Evolutionary conservation across 1,284 basidiomycete species (phyloP).

Genomic region (Gastroboletus turbinatus): DNA sequence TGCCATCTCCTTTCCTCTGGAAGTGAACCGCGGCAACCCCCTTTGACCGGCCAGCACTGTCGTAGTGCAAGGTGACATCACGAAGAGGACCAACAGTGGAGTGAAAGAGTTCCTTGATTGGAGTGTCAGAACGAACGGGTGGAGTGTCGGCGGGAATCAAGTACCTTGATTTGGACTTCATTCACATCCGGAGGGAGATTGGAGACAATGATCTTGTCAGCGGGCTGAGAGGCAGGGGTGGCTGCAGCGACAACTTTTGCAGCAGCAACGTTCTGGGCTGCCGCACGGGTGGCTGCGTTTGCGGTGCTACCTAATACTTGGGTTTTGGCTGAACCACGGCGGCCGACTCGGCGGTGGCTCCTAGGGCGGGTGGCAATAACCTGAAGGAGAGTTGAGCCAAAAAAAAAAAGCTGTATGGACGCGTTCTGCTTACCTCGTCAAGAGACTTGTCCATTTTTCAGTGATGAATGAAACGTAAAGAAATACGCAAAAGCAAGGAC

Average conservation of each 20-base stretch:
- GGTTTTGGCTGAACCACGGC: constrained; percentile 44
- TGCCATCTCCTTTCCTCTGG: constrained; percentile 84
- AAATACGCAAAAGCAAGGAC: background rate
- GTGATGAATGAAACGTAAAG: background rate
- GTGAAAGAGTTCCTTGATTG: constrained; percentile 83
- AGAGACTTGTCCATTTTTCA: constrained; percentile 81
- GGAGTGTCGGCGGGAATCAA: constrained; percentile 21
- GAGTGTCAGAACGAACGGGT: constrained; percentile 3
- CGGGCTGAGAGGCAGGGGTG: constrained; percentile 40
- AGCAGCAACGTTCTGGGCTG: constrained; percentile 39
- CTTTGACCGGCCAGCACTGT: constrained; percentile 83
- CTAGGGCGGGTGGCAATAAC: constrained; percentile 72
- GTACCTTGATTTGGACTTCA: constrained; percentile 89
- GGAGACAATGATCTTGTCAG: constrained; percentile 95
- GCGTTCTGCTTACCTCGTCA: constrained; percentile 67
- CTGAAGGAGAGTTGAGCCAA: constrained; percentile 41
- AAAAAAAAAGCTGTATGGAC: constrained; percentile 11
- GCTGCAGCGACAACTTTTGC: constrained; percentile 42
- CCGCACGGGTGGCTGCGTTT: constrained; percentile 52
- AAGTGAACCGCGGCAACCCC: constrained; percentile 90
- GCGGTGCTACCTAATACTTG: constrained; percentile 58
- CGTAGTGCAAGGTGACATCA: constrained; percentile 85
- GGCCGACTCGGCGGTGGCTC: constrained; percentile 46
- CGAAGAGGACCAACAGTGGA: constrained; percentile 88
- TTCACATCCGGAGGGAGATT: constrained; percentile 96